Percentiles rank a stretch among this genome's conserved stretches.
phyloP scores from a whole-genome alignment of 495 filamentous ascomycete species.

The Aspergillus sparsus region DNA sequence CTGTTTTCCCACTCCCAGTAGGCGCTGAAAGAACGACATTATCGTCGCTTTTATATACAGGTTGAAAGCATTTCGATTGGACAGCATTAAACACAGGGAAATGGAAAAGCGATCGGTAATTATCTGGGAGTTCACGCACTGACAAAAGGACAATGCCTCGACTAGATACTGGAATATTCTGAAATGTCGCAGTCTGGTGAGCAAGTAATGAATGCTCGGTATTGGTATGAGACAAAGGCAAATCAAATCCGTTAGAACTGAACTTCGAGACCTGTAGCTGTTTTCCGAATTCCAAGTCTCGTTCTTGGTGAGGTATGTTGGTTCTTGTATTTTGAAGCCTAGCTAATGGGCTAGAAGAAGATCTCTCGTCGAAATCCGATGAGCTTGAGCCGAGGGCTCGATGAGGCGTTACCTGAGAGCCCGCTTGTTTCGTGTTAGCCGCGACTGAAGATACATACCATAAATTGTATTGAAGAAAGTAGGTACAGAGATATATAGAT shows the following conservation, averaged over 20 bases:
- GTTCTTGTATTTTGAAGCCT: slow-evolving; percentile 24
- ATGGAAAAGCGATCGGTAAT: slow-evolving; percentile 72
- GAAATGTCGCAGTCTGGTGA: slow-evolving; percentile 20
- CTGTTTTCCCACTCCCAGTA: slow-evolving; percentile 94
- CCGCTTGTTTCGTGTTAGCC: slow-evolving; percentile 25
- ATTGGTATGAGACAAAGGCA: background rate
- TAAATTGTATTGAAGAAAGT: too few relatives aligned
- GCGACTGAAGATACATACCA: background rate
- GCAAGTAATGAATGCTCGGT: background rate
- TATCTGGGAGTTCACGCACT: slow-evolving; percentile 73
- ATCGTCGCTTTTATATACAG: slow-evolving; percentile 70
- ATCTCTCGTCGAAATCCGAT: slow-evolving; percentile 26
- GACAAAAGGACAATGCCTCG: slow-evolving; percentile 75
- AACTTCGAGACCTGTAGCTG: slow-evolving; percentile 2
- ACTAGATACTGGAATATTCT: slow-evolving; percentile 40
- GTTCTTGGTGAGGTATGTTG: background rate
- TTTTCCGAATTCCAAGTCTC: background rate
- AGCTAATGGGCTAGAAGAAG: slow-evolving; percentile 36
- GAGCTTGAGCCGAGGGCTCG: slow-evolving; percentile 32
- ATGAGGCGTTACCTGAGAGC: slow-evolving; percentile 28
- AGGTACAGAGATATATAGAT: background rate
- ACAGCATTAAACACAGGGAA: slow-evolving; percentile 88
- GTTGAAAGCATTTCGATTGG: slow-evolving; percentile 82
- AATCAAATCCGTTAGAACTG: slow-evolving; percentile 5
- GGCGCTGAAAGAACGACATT: slow-evolving; percentile 90